These are phyloP conservation scores for Aspergillus sp. DNA, from an alignment of 2,329 filamentous ascomycete genomes.

Conservation along the genomic window DNA sequence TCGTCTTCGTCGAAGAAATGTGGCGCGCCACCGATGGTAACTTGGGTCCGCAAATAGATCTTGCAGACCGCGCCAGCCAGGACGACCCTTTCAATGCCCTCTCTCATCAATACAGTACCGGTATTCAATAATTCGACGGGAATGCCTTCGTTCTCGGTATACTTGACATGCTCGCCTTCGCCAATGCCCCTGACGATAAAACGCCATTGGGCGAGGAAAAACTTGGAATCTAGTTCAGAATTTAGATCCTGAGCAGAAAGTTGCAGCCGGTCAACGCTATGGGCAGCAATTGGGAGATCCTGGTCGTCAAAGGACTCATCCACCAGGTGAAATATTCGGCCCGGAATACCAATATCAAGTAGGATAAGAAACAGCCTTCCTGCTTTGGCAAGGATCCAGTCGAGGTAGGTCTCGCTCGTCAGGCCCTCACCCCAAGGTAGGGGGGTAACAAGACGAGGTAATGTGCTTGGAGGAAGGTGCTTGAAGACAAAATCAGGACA, in stretches of 20 bases:
- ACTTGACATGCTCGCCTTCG: slow-evolving; percentile 58
- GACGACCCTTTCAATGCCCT: slow-evolving; percentile 44
- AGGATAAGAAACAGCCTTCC: slow-evolving; percentile 60
- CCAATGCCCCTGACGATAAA: slow-evolving; percentile 57
- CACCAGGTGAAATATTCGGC: slow-evolving; percentile 61
- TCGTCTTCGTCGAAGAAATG: slow-evolving; percentile 41
- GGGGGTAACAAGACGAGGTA: slow-evolving; percentile 38
- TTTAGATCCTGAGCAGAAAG: slow-evolving; percentile 49
- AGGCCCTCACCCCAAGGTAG: slow-evolving; percentile 45
- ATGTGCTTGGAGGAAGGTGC: slow-evolving; percentile 34
- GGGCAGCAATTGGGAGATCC: slow-evolving; percentile 57
- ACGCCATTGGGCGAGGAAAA: slow-evolving; percentile 61
- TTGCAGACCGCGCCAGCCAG: slow-evolving; percentile 37
- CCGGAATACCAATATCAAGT: slow-evolving; percentile 59
- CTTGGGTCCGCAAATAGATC: slow-evolving; percentile 38
- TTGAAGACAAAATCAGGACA: slow-evolving; percentile 41
- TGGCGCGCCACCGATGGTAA: slow-evolving; percentile 37
- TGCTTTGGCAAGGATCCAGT: slow-evolving; percentile 62
- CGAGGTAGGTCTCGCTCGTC: slow-evolving; percentile 56
- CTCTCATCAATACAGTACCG: slow-evolving; percentile 31
- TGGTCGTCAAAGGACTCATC: slow-evolving; percentile 63
- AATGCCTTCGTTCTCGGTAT: slow-evolving; percentile 59
- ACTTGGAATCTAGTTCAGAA: slow-evolving; percentile 51
- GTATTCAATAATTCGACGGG: slow-evolving; percentile 56
- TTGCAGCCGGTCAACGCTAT: slow-evolving; percentile 54